Percentiles rank a stretch among this genome's conserved stretches.
phyloP scores from a whole-genome alignment of 305 asterid species.

The Fraxinus albicans region DNA sequence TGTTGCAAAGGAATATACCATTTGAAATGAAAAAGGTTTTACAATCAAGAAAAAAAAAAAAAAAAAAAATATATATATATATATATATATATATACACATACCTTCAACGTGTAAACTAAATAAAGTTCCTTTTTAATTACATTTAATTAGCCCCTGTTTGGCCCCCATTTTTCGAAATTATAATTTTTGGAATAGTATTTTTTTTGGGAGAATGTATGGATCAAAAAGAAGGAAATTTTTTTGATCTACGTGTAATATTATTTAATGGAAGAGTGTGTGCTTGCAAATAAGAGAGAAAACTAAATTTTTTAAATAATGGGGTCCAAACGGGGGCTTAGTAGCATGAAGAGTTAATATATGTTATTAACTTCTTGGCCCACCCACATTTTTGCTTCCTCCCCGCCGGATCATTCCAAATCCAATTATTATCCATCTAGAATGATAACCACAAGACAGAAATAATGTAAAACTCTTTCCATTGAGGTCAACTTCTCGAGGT shows the following conservation, averaged over 20 bases:
- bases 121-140: too few species aligned
- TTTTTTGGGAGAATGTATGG: too few species aligned
- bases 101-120: neutral
- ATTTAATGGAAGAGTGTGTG: too few species aligned
- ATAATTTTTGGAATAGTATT: too few species aligned
- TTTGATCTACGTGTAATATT: too few species aligned
- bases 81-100: too few species aligned
- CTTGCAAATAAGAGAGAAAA: too few species aligned
- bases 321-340: neutral
- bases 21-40: neutral
- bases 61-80: too few species aligned
- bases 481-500: neutral
- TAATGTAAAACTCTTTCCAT: neutral
- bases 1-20: neutral
- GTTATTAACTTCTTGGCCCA: neutral
- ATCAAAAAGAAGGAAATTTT: too few species aligned
- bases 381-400: neutral
- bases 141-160: neutral
- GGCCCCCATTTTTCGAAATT: too few species aligned
- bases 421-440: neutral
- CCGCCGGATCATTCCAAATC: neutral
- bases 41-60: neutral
- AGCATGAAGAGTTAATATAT: neutral
- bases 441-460: neutral
- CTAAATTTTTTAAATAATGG: too few species aligned